phyloP scores from a whole-genome alignment of 225 moss, liverwort and hornwort species.

The Rhytidiadelphus loreus region DNA sequence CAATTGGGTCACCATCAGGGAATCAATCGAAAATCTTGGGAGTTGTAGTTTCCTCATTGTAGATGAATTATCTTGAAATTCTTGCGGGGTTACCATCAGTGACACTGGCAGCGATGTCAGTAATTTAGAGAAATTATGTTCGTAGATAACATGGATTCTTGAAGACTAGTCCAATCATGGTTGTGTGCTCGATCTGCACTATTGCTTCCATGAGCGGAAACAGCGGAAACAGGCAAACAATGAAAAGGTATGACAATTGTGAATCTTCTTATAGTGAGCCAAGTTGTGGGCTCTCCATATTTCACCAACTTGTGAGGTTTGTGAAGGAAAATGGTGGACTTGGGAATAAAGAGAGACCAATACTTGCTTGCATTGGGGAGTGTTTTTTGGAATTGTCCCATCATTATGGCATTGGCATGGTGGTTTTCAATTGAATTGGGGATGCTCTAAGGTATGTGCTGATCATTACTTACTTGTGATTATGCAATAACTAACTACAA shows the following conservation, averaged over 20 bases:
- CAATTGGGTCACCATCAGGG: not conserved
- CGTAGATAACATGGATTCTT: not conserved
- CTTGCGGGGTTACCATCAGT: not conserved
- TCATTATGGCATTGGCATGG: not conserved
- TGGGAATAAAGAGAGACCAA: not conserved
- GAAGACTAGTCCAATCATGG: not conserved
- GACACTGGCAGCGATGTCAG: not conserved
- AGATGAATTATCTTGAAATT: not conserved
- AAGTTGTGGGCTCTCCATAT: not conserved
- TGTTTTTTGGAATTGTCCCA: not conserved
- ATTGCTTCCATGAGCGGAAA: not conserved
- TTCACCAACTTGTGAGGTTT: fast-evolving
- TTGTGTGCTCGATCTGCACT: too few relatives aligned
- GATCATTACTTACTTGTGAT: not conserved
- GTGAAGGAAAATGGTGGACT: not conserved
- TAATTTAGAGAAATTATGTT: not conserved
- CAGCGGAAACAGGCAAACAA: too few relatives aligned
- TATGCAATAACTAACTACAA: too few relatives aligned
- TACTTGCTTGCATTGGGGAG: not conserved
- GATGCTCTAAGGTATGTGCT: not conserved
- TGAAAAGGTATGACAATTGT: not conserved
- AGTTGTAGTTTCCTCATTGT: not conserved
- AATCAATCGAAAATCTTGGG: not conserved
- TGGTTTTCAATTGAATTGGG: not conserved
- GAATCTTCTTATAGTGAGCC: not conserved